A percentile compares a stretch with the other conserved stretches of the same genome.
These are phyloP conservation scores for Nothophytophthora sp. DNA, from an alignment of 352 stramenopile genomes.

Conservation along the genomic window DNA sequence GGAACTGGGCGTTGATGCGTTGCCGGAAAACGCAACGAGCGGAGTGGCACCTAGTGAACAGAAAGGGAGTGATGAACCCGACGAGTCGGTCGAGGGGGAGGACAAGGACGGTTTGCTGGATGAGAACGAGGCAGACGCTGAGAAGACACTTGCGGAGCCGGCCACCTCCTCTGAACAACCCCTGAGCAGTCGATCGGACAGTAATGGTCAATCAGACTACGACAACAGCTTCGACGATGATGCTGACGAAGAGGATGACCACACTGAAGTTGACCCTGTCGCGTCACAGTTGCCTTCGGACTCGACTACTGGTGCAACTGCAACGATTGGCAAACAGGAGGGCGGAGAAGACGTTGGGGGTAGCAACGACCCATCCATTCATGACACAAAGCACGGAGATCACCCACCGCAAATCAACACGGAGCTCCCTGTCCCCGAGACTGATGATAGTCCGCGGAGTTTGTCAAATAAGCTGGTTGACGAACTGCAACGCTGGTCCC, in stretches of 20 bases:
- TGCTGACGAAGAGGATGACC: conserved; percentile 11
- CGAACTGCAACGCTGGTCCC: conserved; percentile 29
- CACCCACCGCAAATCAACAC: background rate
- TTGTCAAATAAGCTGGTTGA: conserved; percentile 20
- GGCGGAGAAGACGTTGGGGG: too few species aligned
- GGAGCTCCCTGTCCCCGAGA: conserved; percentile 4
- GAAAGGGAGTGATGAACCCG: background rate
- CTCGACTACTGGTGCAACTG: background rate
- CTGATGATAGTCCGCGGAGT: conserved; percentile 2
- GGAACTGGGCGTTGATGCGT: background rate
- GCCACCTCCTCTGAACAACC: conserved; percentile 5
- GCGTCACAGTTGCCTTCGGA: background rate
- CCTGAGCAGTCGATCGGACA: conserved; percentile 10
- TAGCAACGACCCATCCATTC: background rate
- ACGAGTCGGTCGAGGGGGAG: background rate
- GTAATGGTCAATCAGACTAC: conserved; percentile 28
- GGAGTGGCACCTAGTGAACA: background rate
- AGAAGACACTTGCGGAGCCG: background rate
- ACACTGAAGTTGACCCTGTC: conserved; percentile 1
- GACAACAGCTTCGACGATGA: conserved; percentile 61
- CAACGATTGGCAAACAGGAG: too few species aligned
- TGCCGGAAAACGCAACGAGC: background rate
- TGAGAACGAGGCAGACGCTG: background rate
- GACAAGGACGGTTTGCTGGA: background rate
- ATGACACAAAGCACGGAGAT: conserved; percentile 1